phyloP scores from a whole-genome alignment of 2,329 filamentous ascomycete species.

The Colletotrichum lupini region DNA sequence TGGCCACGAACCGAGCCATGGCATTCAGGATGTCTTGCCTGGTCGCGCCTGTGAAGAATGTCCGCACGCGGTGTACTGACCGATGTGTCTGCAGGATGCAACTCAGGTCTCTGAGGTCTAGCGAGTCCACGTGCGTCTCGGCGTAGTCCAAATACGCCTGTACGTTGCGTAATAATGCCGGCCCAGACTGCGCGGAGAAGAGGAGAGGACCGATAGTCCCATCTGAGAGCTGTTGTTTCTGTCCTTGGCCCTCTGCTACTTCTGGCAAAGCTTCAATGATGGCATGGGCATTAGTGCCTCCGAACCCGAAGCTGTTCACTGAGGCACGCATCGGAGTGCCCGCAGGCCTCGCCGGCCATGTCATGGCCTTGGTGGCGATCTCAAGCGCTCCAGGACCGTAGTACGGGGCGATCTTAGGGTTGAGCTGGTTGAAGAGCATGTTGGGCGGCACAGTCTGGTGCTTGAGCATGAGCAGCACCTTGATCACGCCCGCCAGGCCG shows the following conservation, averaged over 20 bases:
- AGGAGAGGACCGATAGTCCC: conserved; percentile 45
- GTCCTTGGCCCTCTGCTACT: too few species aligned
- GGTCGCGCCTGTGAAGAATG: too few species aligned
- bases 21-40: too few species aligned
- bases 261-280: too few species aligned
- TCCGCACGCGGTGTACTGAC: too few species aligned
- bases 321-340: neutral
- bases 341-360: neutral
- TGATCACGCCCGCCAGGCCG: conserved; percentile 42
- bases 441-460: conserved; percentile 43
- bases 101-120: neutral
- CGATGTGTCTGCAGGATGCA: too few species aligned
- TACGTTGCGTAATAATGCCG: neutral
- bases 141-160: neutral
- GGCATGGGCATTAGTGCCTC: conserved; percentile 51
- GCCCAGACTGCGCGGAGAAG: neutral
- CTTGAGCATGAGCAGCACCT: conserved; percentile 38
- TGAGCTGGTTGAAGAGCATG: conserved; percentile 43
- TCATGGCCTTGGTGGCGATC: too few species aligned
- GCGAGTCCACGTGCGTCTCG: neutral
- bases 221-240: too few species aligned
- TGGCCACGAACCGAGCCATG: too few species aligned
- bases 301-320: conserved; percentile 52
- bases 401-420: conserved; percentile 41
- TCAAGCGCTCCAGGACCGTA: conserved; percentile 18